Conservation (phyloP, 2,329 filamentous ascomycete genomes). For the Pseudogymnoascus sp. region DNA sequence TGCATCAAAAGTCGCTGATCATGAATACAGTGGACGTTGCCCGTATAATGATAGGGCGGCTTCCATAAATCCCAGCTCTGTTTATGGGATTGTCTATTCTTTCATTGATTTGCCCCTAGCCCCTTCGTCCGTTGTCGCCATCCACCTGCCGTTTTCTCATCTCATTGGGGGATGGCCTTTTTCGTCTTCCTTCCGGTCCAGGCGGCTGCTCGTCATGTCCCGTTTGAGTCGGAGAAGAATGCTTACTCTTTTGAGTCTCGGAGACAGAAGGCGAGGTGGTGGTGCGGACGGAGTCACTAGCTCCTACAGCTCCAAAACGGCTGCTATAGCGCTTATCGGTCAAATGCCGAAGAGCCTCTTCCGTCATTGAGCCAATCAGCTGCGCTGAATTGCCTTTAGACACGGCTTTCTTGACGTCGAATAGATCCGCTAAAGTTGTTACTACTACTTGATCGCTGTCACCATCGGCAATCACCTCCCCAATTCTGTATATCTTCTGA, state of each 20-base stretch:
- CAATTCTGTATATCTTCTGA: constrained; percentile 27
- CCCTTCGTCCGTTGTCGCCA: too few species aligned
- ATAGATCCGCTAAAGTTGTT: constrained; percentile 36
- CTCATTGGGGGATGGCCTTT: constrained; percentile 25
- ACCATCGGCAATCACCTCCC: not conserved
- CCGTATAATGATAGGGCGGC: too few species aligned
- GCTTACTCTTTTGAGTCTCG: constrained; percentile 13
- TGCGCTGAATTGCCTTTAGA: constrained; percentile 31
- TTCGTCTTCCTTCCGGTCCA: constrained; percentile 18
- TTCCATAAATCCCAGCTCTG: too few species aligned
- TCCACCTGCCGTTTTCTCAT: constrained; percentile 24
- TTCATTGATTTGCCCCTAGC: too few species aligned
- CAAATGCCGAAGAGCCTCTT: constrained; percentile 24
- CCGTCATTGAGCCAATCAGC: constrained; percentile 32
- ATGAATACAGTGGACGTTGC: too few species aligned
- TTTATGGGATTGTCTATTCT: too few species aligned
- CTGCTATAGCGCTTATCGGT: constrained; percentile 27
- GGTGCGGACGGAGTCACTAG: constrained; percentile 12
- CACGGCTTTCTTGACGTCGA: constrained; percentile 32
- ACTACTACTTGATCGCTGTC: constrained; percentile 28
- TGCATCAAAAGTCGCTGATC: too few species aligned
- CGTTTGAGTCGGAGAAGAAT: constrained; percentile 13
- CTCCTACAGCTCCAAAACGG: constrained; percentile 22
- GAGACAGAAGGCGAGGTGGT: constrained; percentile 11
- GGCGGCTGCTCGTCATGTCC: constrained; percentile 19